Base-by-base conservation (phyloP, 2,329 filamentous ascomycete species). In the Fusarium lateritium region DNA sequence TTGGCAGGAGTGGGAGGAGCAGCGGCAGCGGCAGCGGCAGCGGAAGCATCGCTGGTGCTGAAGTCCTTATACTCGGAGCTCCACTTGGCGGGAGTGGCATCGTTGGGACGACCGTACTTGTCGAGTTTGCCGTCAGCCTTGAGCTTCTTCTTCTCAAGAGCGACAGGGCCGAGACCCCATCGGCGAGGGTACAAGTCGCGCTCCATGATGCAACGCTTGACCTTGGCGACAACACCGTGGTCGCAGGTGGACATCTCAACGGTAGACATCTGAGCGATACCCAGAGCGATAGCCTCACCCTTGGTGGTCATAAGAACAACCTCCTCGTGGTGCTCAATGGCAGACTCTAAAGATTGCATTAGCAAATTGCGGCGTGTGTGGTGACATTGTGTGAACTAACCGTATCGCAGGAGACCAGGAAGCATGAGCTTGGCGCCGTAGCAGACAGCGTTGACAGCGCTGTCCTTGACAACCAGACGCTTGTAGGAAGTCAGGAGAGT, bases 131-230 rank as follows among this genome's bases (percentile, higher is more conserved):
- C 96, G 73, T 94, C 92, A 54, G 94, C 93, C 90, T 98, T 98
- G 86, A 99, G 90, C 89, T 98, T 98, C 92, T 99, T 99, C 91
- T 99, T 99, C 88, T 98, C 94, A 49, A 92, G 84, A 50, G 96
- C 96, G 64, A 95, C 91, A 54, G 96, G 95, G 67, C 96, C 96
- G 78, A 98, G 89, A 72, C 96, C 96, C 96, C 96, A 99, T 86
- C 95, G 88, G 80, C 94, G 89, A 69, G 96, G 96, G 88, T 99
- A 99, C 62, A 98, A 87, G 80, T 98, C 96, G 76, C 96, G 93
- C 87, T 99, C 96, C 96, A 99, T 99, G 82, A 99, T 99, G 83
- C 94, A 97, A 76, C 96, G 92, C 91, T 99, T 99, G 80, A 99
- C 94, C 87, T 98, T 98, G 75, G 96, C 96, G 62, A 98, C 95